Evolutionary conservation across 768 basidiomycete genomes (phyloP).

Genomic region (Pleurotus citrinopileatus): DNA sequence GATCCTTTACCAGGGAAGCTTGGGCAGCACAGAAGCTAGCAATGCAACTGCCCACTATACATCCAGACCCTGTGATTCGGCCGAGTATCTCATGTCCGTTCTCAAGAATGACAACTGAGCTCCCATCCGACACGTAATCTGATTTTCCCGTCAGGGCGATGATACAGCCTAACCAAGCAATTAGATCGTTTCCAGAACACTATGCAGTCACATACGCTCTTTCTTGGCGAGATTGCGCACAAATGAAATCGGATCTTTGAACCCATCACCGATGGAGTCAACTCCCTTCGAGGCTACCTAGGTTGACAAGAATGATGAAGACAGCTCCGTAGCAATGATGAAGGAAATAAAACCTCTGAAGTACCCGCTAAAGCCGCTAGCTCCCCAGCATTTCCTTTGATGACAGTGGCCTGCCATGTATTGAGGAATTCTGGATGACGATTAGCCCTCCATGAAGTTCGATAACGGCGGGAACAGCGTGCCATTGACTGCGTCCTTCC

Average conservation of each 20-base stretch:
- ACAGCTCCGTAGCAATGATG: background rate
- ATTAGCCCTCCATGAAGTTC: background rate
- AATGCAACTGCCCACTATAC: slow-evolving; percentile 74
- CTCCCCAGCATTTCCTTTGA: slow-evolving; percentile 94
- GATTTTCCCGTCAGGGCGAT: slow-evolving; percentile 75
- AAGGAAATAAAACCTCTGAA: slow-evolving; percentile 49
- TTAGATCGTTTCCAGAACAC: background rate
- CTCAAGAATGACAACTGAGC: slow-evolving; percentile 56
- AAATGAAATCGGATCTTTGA: slow-evolving; percentile 69
- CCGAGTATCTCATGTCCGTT: slow-evolving; percentile 79
- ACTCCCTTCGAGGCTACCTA: slow-evolving; percentile 81
- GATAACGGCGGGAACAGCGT: slow-evolving; percentile 28
- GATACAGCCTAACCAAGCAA: slow-evolving; percentile 56
- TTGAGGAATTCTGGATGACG: slow-evolving; percentile 58
- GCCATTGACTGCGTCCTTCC: slow-evolving; percentile 61
- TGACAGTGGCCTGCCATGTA: slow-evolving; percentile 82
- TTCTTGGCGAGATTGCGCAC: slow-evolving; percentile 67
- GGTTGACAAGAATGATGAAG: background rate
- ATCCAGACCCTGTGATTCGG: slow-evolving; percentile 88
- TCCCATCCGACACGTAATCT: slow-evolving; percentile 87
- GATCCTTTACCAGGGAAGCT: slow-evolving; percentile 33
- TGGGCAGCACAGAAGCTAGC: slow-evolving; percentile 81
- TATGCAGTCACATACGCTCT: slow-evolving; percentile 56
- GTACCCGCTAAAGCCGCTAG: slow-evolving; percentile 78
- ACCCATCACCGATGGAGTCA: slow-evolving; percentile 77